Evolutionary conservation across 805 yeast species (phyloP), one percentile per base, ranked within the genome.

Genomic region (Saccharomycopsis sp.): DNA sequence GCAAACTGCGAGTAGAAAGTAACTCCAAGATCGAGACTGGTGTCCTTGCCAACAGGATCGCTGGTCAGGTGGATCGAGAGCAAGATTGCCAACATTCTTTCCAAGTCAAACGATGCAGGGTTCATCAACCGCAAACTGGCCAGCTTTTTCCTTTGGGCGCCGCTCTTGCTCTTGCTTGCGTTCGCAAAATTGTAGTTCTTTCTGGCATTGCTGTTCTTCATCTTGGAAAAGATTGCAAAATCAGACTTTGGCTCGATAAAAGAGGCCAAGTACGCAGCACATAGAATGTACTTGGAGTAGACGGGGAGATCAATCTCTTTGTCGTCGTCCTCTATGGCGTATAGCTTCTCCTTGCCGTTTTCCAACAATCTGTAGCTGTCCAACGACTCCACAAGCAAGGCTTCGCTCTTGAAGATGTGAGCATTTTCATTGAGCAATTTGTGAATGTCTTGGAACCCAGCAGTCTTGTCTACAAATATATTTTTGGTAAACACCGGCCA

Each of bases 241-340:
- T 68, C 73, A 34, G 55, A 49, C 42, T 59, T 62, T 12, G 62
- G 67, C 15, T 61, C 63, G 17, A 60, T 58, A 42, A 56, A 63
- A 3, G 72, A 66, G 3, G 72, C 71, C 38, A 68, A 54, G 44
- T 65, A 68, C 2, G 69, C 61, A 4, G 71, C 69, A 34, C 68
- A 55, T 21, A 68, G 51, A 12, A 68, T 55, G 45, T 55, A 65
- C 46, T 68, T 67, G 9, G 71, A 62, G 40, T 61, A 63, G 13
- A 52, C 49, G 1, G 71, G 66, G 29, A 68, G 52, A 46, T 66
- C 69, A 7, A 35, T 26, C 16, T 13, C 16, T 3, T 2, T 3
- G 25, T 30, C 20, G 19, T 17, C 21, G 6, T 4, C 5, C 12
- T 10, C 9, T n/a, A 9, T 9, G 15, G 15, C 20, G 15, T 26